Percentiles rank a stretch among this genome's conserved stretches.
phyloP scores from a whole-genome alignment of 148 eudicot species.

The Camellia sinensis region DNA sequence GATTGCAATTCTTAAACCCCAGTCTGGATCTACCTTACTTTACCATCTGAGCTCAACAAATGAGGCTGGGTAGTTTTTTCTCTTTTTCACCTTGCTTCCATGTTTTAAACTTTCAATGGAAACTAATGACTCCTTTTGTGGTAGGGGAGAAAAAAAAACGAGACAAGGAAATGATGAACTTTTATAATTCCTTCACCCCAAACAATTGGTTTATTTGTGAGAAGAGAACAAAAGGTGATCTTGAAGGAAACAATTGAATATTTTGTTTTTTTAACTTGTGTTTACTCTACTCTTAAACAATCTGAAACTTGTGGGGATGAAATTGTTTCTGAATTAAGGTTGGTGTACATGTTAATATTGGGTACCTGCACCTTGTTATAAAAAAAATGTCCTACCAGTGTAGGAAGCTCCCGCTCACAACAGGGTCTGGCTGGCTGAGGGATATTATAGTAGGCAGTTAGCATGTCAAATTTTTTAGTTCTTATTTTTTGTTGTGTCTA shows the following conservation, averaged over 20 bases:
- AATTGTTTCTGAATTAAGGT: too few relatives aligned
- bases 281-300: neutral
- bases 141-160: too few relatives aligned
- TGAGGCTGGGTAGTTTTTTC: neutral
- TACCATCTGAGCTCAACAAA: neutral
- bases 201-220: neutral
- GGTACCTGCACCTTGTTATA: too few relatives aligned
- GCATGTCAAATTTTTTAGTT: too few relatives aligned
- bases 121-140: neutral
- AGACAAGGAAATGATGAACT: neutral
- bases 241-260: neutral
- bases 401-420: too few relatives aligned
- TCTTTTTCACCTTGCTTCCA: neutral
- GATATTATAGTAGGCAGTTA: too few relatives aligned
- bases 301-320: neutral
- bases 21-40: constrained; percentile 1
- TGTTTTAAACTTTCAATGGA: neutral
- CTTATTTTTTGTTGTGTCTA: too few relatives aligned
- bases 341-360: too few relatives aligned
- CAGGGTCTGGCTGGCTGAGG: too few relatives aligned
- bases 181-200: neutral
- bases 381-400: too few relatives aligned
- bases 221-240: neutral
- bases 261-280: neutral
- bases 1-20: neutral